Evolutionary conservation across 768 basidiomycete genomes (phyloP).

Genomic region (Hortiboletus campestris): DNA sequence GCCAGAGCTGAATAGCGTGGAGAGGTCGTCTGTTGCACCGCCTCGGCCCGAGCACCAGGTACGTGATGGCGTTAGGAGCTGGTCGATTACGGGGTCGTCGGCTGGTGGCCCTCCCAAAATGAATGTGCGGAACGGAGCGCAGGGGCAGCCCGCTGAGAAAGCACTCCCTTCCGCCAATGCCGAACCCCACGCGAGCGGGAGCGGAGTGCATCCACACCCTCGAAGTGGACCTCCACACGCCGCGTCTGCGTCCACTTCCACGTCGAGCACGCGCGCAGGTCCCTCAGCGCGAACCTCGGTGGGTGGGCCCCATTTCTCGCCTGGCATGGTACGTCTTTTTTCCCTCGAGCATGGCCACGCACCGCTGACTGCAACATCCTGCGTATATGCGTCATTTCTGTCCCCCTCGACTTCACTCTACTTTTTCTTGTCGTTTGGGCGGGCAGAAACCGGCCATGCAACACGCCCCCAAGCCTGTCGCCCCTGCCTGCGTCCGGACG

Average conservation of each 20-base stretch:
- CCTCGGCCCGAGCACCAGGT: constrained; percentile 3
- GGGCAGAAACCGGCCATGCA: constrained; percentile 13
- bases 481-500: constrained; percentile 8
- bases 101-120: neutral
- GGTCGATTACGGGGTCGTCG: neutral
- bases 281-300: constrained; percentile 27
- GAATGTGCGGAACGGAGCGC: neutral
- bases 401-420: neutral
- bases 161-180: neutral
- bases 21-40: neutral
- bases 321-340: constrained; percentile 40
- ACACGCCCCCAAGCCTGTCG: constrained; percentile 2
- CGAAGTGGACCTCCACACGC: neutral
- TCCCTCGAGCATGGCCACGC: neutral
- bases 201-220: neutral
- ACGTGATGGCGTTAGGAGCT: constrained; percentile 1
- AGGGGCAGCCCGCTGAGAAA: neutral
- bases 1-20: neutral
- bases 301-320: constrained; percentile 52
- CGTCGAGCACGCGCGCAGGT: neutral
- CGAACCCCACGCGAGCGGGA: neutral
- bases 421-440: neutral
- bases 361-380: neutral
- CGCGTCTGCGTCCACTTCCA: neutral
- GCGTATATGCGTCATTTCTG: constrained; percentile 2